These are phyloP conservation scores for Pistacia vera DNA, from an alignment of 345 rosid species.

Conservation along the genomic window DNA sequence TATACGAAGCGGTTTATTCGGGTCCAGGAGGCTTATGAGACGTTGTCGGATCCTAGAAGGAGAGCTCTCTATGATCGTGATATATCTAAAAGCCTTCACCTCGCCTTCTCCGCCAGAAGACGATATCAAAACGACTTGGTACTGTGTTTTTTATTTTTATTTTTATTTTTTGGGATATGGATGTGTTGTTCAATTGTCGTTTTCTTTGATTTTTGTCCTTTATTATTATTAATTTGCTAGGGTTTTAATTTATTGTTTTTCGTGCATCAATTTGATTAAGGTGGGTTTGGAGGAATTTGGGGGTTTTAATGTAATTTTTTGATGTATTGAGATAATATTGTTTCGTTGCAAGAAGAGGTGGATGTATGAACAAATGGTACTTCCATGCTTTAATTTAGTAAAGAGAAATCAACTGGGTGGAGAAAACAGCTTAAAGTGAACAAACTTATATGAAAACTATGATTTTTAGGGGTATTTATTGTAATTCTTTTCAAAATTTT, in stretches of 20 bases:
- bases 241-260: background rate
- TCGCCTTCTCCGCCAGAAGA: conserved; percentile 58
- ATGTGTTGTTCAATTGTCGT: background rate
- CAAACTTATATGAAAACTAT: too few species aligned
- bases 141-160: background rate
- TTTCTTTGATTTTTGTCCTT: background rate
- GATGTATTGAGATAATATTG: too few species aligned
- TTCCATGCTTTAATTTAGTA: too few species aligned
- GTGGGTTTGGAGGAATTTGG: background rate
- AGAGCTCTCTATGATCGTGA: conserved; percentile 62
- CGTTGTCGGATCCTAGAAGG: conserved; percentile 66
- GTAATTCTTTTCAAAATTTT: too few species aligned
- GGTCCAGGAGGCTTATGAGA: conserved; percentile 83
- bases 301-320: background rate
- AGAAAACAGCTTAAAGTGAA: too few species aligned
- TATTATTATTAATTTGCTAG: background rate
- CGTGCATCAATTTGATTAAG: background rate
- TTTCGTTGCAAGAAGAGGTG: too few species aligned
- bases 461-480: too few species aligned
- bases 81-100: conserved; percentile 53
- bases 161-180: background rate
- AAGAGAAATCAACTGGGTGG: too few species aligned
- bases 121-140: conserved; percentile 52
- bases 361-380: too few species aligned
- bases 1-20: conserved; percentile 64